Percentiles rank a stretch among this genome's conserved stretches.
Evolutionary conservation across 2,329 filamentous ascomycete genomes (phyloP).

Genomic region (Pseudopyrenochaeta lycopersici): DNA sequence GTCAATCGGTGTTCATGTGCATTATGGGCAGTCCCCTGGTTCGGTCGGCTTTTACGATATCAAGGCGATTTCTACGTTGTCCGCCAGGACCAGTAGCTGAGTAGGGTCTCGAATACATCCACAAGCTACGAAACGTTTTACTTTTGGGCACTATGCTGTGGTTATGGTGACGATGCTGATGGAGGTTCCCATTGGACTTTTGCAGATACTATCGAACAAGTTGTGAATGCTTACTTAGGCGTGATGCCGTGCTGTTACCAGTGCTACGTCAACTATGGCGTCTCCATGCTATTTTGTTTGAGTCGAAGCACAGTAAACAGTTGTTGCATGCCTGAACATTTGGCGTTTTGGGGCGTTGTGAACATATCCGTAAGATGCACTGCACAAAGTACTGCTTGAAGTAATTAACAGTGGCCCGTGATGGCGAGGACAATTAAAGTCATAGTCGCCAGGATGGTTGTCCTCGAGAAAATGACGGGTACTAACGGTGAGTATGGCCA

Average conservation of each 20-base stretch:
- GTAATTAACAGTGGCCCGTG: too few species aligned
- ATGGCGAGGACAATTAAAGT: too few species aligned
- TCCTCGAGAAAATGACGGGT: not conserved
- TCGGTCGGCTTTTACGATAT: constrained; percentile 50
- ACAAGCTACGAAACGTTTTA: constrained; percentile 31
- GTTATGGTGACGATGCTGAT: not conserved
- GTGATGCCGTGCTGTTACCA: too few species aligned
- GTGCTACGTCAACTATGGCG: too few species aligned
- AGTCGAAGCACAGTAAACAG: not conserved
- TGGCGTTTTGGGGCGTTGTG: too few species aligned
- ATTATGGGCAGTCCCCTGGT: constrained; percentile 52
- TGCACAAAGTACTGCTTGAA: too few species aligned
- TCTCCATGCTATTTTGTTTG: not conserved
- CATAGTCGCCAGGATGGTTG: too few species aligned
- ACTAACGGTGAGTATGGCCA: not conserved
- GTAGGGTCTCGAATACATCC: constrained; percentile 47
- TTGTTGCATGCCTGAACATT: too few species aligned
- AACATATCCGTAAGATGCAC: too few species aligned
- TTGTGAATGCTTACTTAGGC: too few species aligned
- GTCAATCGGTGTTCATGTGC: constrained; percentile 53
- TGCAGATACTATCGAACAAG: too few species aligned
- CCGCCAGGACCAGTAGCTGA: constrained; percentile 43
- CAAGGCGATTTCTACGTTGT: constrained; percentile 48
- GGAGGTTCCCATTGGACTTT: too few species aligned
- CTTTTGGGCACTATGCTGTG: not conserved